Evolutionary conservation across 2,329 filamentous ascomycete species (phyloP).

Genomic region (Pseudophaeomoniella oleicola): DNA sequence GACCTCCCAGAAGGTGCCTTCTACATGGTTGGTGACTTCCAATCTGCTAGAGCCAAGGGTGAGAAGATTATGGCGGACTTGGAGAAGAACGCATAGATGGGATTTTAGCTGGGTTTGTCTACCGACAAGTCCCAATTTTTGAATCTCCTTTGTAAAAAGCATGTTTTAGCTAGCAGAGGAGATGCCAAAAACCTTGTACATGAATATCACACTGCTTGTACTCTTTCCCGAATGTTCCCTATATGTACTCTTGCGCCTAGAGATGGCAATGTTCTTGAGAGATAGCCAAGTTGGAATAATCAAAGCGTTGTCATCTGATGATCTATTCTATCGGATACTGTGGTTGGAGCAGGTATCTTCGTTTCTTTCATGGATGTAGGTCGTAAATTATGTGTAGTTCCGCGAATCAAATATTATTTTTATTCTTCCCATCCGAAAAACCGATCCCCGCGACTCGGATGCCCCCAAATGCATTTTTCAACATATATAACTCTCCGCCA

Average conservation of each 20-base stretch:
- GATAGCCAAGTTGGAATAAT: too few species aligned
- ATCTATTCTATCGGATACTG: too few species aligned
- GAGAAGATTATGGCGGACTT: conserved; percentile 99
- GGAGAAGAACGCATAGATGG: conserved; percentile 41
- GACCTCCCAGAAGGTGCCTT: conserved; percentile 83
- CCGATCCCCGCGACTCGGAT: too few species aligned
- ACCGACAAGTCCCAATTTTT: background rate
- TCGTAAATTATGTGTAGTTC: too few species aligned
- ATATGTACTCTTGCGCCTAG: background rate
- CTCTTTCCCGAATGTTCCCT: background rate
- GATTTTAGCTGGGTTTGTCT: background rate
- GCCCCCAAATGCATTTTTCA: too few species aligned
- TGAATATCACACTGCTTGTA: background rate
- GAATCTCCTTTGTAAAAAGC: background rate
- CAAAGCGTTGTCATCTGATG: too few species aligned
- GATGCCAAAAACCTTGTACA: conserved; percentile 1
- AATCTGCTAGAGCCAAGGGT: conserved; percentile 86
- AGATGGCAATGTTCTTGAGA: too few species aligned
- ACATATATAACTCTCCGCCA: too few species aligned
- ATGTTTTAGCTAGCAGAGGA: background rate
- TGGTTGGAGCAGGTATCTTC: too few species aligned
- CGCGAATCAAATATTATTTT: too few species aligned
- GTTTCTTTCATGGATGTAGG: too few species aligned
- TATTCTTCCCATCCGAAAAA: too few species aligned
- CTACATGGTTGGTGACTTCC: conserved; percentile 98